Evolutionary conservation across 306 rosid species (phyloP), one percentile per base, ranked within the genome.

Genomic region (Delonix regia): DNA sequence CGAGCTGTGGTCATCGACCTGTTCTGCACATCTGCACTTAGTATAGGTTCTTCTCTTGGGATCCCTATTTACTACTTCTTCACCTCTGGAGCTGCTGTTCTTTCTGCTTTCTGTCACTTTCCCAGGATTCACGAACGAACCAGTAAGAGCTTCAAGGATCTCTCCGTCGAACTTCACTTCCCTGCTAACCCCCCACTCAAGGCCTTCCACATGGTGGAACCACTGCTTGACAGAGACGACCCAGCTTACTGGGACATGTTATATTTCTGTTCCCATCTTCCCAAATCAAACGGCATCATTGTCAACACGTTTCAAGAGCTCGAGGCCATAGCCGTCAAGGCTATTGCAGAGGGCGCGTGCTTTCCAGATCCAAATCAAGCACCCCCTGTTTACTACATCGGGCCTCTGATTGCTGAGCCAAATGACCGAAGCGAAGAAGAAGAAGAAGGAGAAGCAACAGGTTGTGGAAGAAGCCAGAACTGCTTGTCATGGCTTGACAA

Each of bases 51-150:
- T 27, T 44, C 84, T n/a, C 42, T 83, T 16, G n/a, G 47, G 5
- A 56, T 86, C 15, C 85, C 87, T n/a, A 76, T 78, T 1, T 83
- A 66, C 61, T 80, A 49, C 10, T 86, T 76, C 78, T 47, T 1
- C 76, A 55, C 87, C n/a, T 71, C 85, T 0, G 80, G 83, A 3
- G 85, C 83, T 4, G 38, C 66, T 2, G 12, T 22, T 27, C 83
- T 80, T 0, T 70, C 78, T 0, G 28, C 51, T 19, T 68, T 80
- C 39, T 24, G 21, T 0, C 56, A 57, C 45, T 13, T 81, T 3
- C 84, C 84, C 11, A 57, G 0, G 6, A 16, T 81, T 22, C 74
- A 81, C 4, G 61, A 80, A 33, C 53, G 44, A 48, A 47, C 47
- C 4, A 33, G 10, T 0, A 25, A 56, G 16, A 81, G 77, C 84